Base-by-base conservation (phyloP, 2,329 filamentous ascomycete genomes). In the Xylaria sp. region DNA sequence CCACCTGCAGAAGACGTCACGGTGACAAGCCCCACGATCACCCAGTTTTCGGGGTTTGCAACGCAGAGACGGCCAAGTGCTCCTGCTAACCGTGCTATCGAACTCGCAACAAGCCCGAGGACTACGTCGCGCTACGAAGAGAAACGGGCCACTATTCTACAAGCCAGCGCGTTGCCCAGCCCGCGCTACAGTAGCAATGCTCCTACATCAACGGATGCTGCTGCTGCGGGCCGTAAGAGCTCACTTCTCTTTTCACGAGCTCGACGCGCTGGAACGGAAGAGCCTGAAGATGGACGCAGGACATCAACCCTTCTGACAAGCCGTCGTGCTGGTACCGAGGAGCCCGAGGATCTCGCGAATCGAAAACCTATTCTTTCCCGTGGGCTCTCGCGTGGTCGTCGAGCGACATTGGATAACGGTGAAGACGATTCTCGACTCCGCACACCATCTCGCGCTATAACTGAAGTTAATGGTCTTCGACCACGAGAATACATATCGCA, bases 401-500 rank as follows among this genome's bases (percentile, higher is more conserved):
- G 85, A 46, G 81, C 80, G 13, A 84, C 85, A 44, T 77, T 83
- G 37, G 83, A 83, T 15, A 82, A 85, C 39, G 82, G 87, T 1
- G 84, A 86, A 12, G 85, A 87, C 1, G 84, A 86, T 23, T 69
- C 76, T n/a, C 81, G 83, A 39, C 84, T 86, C 71, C 84, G 86
- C n/a, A 83, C 85, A 2, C 87, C 88, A 0, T 90, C 89, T 3
- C 83, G 89, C 28, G 88, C 88, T 3, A 80, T 82, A 44, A 90
- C 88, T 0, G 89, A 91, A 68, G 82, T 85, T 62, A 84, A 81
- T 34, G 76, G 71, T 75, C 79, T 71, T 69, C 81, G 74, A 70
- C 75, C 74, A 66, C 81, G 84, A 52, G 84, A 86, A 39, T 83
- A 81, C 73, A 75, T 76, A 34, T 75, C 78, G 25, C 79, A 84